Conservation (phyloP, 306 rosid species). For the Rosa multiflora region DNA sequence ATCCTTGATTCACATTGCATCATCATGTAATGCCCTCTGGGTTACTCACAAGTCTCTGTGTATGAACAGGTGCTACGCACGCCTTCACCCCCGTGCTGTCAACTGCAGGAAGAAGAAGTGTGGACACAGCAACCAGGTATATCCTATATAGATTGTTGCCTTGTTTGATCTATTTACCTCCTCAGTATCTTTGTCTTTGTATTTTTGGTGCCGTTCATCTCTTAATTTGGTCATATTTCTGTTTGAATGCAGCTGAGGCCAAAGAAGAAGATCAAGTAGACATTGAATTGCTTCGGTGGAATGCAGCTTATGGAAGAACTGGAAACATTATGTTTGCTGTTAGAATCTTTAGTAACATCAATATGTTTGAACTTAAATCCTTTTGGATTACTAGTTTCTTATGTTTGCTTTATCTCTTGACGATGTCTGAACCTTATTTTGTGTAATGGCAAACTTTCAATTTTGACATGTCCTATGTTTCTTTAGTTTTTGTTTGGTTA, state of each 20-base stretch:
- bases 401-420: neutral
- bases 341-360: neutral
- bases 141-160: neutral
- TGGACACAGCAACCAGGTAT: slow-evolving; percentile 99
- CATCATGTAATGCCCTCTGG: neutral
- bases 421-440: neutral
- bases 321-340: neutral
- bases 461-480: neutral
- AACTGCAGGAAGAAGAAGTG: slow-evolving; percentile 99
- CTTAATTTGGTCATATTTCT: neutral
- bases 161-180: neutral
- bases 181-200: neutral
- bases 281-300: slow-evolving; percentile 12
- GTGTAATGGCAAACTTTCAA: neutral
- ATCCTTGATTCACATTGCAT: neutral
- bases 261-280: slow-evolving; percentile 98
- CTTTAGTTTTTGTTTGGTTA: neutral
- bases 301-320: neutral
- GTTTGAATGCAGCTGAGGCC: slow-evolving; percentile 85
- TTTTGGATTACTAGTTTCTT: neutral
- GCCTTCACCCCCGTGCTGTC: slow-evolving; percentile 98
- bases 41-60: neutral
- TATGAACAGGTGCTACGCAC: slow-evolving; percentile 76
- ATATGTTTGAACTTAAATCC: neutral
- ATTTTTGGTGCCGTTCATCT: neutral